These are phyloP conservation scores for Cunninghamia lanceolata DNA, from an alignment of 75 land plant species.

Conservation along the genomic window DNA sequence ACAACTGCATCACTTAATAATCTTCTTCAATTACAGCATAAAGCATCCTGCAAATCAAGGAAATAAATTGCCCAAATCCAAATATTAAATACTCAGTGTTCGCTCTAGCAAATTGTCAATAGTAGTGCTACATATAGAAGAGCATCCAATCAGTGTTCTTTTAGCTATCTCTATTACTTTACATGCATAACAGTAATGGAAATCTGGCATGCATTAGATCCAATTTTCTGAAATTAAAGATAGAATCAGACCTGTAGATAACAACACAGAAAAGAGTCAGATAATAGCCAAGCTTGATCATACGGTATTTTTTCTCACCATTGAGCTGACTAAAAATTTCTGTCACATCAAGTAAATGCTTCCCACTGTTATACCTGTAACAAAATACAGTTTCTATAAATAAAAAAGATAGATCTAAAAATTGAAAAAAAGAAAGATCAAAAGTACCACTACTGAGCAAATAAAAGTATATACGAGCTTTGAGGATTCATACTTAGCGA, in stretches of 20 bases:
- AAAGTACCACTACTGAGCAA: background rate
- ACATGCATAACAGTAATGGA: background rate
- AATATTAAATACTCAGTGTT: background rate
- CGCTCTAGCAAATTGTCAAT: background rate
- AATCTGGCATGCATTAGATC: background rate
- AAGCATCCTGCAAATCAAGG: slow-evolving; percentile 7
- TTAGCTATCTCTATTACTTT: background rate
- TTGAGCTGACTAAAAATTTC: slow-evolving; percentile 67
- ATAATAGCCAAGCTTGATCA: slow-evolving; percentile 72
- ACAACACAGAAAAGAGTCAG: slow-evolving; percentile 44
- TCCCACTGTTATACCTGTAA: slow-evolving; percentile 46
- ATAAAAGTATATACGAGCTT: background rate
- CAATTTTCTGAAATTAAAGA: background rate
- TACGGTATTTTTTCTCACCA: slow-evolving; percentile 65
- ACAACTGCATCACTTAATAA: background rate
- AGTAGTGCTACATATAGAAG: background rate
- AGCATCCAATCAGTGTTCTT: background rate
- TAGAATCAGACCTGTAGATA: slow-evolving; percentile 50
- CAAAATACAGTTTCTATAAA: background rate
- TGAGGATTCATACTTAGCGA: background rate
- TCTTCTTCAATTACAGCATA: slow-evolving; percentile 9
- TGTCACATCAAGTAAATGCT: slow-evolving; percentile 86
- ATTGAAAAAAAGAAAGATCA: background rate
- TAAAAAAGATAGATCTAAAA: background rate
- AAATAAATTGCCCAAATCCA: background rate